phyloP scores from a whole-genome alignment of 2,329 filamentous ascomycete species.

The Zelopaecilomyces penicillatus region DNA sequence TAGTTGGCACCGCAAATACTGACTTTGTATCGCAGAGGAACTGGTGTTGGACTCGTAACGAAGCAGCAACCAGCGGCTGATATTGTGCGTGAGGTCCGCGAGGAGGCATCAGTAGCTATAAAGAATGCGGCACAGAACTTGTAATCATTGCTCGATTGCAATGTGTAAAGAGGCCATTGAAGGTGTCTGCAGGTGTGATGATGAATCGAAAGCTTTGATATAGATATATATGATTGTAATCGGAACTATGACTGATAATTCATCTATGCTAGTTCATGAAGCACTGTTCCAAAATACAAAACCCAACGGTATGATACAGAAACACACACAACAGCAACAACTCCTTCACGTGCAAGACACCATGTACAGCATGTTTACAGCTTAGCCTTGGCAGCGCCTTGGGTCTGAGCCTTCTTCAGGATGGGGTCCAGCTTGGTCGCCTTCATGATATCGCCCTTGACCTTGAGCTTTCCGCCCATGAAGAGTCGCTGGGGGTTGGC shows the following conservation, averaged over 20 bases:
- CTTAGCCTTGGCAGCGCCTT: conserved; percentile 54
- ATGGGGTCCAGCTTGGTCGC: conserved; percentile 93
- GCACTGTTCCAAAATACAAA: conserved; percentile 8
- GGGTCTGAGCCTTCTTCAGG: conserved; percentile 72
- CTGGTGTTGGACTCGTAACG: conserved; percentile 38
- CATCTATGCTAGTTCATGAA: conserved; percentile 10
- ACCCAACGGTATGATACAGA: conserved; percentile 8
- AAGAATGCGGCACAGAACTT: not conserved
- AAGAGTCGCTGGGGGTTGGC: conserved; percentile 92
- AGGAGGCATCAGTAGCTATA: conserved; percentile 19
- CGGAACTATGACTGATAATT: not conserved
- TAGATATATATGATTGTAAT: too few relatives aligned
- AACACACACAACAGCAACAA: not conserved
- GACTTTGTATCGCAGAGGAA: conserved; percentile 23
- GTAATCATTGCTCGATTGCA: too few relatives aligned
- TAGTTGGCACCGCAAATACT: conserved; percentile 2
- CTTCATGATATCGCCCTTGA: conserved; percentile 98
- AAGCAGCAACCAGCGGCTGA: conserved; percentile 31
- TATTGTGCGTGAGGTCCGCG: conserved; percentile 34
- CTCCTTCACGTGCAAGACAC: too few relatives aligned
- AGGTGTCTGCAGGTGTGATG: too few relatives aligned
- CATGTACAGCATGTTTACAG: conserved; percentile 43
- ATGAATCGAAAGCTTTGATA: not conserved
- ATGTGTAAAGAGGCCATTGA: too few relatives aligned
- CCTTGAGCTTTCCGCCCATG: conserved; percentile 98